phyloP scores from a whole-genome alignment of 371 early-diverging fungal genomes.

The Circinella umbellata region DNA sequence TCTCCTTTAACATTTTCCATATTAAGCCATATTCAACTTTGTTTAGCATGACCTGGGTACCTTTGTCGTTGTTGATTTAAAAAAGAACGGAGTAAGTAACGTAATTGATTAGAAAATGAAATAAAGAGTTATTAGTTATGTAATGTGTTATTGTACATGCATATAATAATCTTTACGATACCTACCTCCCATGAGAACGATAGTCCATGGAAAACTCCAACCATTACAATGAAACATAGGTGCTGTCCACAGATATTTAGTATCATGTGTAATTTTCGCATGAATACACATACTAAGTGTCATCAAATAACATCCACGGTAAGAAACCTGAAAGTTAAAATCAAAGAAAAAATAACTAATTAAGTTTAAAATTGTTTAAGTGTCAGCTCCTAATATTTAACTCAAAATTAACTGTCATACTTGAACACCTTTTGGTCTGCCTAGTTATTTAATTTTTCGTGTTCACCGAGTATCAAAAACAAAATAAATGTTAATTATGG shows the following conservation, averaged over 20 bases:
- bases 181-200: conserved; percentile 55
- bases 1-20: conserved; percentile 56
- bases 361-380: too few relatives aligned
- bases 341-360: too few relatives aligned
- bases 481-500: too few relatives aligned
- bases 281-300: conserved; percentile 59
- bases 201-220: conserved; percentile 73
- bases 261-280: conserved; percentile 44
- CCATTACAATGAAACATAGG: conserved; percentile 76
- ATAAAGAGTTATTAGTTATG: too few relatives aligned
- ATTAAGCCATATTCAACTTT: conserved; percentile 64
- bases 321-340: conserved; percentile 23
- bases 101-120: too few relatives aligned
- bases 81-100: neutral
- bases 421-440: conserved; percentile 57
- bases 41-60: conserved; percentile 61
- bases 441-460: too few relatives aligned
- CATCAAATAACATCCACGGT: conserved; percentile 59
- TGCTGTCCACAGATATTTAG: conserved; percentile 63
- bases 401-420: too few relatives aligned
- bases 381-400: too few relatives aligned
- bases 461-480: too few relatives aligned
- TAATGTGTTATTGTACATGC: too few relatives aligned
- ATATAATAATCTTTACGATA: neutral
- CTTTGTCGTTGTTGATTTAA: neutral